phyloP scores from a whole-genome alignment of 2,329 filamentous ascomycete species.

The Endothia cerciana region DNA sequence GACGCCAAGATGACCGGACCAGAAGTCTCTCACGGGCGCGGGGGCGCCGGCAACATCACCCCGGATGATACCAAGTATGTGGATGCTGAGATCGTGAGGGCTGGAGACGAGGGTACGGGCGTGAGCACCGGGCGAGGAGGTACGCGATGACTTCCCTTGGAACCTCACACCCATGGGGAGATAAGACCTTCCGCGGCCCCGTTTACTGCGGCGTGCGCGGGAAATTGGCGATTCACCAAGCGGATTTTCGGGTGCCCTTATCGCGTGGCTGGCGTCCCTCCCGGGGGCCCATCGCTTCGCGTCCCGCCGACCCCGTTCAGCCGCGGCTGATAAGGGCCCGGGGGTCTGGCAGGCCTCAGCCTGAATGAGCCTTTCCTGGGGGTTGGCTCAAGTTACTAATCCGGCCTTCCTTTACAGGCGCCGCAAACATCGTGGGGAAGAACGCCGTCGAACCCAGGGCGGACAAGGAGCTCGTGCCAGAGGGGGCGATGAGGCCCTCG shows the following conservation, averaged over 20 bases:
- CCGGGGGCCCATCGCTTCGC: neutral
- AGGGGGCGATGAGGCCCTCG: constrained; percentile 53
- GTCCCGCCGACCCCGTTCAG: neutral
- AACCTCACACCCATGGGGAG: too few species aligned
- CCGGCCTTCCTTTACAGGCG: constrained; percentile 44
- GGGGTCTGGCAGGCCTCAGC: neutral
- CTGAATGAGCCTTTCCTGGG: neutral
- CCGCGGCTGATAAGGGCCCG: constrained; percentile 1
- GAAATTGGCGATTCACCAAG: neutral
- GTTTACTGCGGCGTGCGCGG: neutral
- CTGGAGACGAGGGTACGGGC: constrained; percentile 58
- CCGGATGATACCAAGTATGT: constrained; percentile 61
- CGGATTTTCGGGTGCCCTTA: neutral
- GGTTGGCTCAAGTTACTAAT: neutral
- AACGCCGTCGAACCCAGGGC: constrained; percentile 44
- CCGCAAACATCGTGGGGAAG: constrained; percentile 62
- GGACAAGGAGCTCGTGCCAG: constrained; percentile 58
- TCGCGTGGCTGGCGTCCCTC: constrained; percentile 5
- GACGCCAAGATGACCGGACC: constrained; percentile 39
- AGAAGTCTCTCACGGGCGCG: constrained; percentile 64
- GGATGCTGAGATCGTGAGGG: constrained; percentile 64
- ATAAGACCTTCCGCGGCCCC: neutral
- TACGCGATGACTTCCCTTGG: constrained; percentile 37
- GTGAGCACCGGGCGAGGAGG: constrained; percentile 64
- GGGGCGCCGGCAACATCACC: constrained; percentile 65